Conservation (phyloP, 2,329 filamentous ascomycete species). For the Pestalotiopsis fici region DNA sequence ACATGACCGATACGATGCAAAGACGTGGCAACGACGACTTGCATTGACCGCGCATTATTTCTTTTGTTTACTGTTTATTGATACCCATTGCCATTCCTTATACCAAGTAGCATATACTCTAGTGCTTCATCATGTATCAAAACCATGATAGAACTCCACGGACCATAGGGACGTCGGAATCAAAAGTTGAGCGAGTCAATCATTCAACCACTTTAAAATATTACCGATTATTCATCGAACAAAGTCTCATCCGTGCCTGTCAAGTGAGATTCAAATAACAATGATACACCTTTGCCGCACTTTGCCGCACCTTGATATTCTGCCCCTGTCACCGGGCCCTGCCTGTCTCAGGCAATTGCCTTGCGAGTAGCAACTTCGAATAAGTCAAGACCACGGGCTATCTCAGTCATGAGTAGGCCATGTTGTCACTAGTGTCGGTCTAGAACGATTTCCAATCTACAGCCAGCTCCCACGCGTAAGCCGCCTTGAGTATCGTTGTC, state of each 20-base stretch:
- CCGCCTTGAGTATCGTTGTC: conserved; percentile 25
- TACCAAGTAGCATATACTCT: not conserved
- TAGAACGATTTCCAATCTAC: conserved; percentile 22
- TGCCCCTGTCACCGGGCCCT: not conserved
- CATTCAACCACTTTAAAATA: not conserved
- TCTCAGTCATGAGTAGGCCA: not conserved
- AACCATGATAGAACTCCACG: not conserved
- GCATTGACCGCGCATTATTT: not conserved
- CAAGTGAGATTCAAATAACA: not conserved
- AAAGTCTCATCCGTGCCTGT: not conserved
- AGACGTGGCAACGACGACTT: not conserved
- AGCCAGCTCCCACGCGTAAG: conserved; percentile 28
- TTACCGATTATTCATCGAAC: not conserved
- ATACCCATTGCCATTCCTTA: conserved; percentile 1
- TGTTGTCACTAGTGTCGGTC: not conserved
- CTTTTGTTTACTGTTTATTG: not conserved
- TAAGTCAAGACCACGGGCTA: too few species aligned
- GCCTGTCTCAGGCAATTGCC: not conserved
- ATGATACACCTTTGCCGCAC: not conserved
- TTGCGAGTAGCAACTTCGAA: not conserved
- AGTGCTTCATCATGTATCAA: not conserved
- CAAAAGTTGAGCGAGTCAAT: not conserved
- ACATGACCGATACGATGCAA: not conserved
- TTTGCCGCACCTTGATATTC: not conserved
- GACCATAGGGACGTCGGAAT: not conserved